phyloP scores from a whole-genome alignment of 2,329 filamentous ascomycete species.

The Neofusicoccum sp. region DNA sequence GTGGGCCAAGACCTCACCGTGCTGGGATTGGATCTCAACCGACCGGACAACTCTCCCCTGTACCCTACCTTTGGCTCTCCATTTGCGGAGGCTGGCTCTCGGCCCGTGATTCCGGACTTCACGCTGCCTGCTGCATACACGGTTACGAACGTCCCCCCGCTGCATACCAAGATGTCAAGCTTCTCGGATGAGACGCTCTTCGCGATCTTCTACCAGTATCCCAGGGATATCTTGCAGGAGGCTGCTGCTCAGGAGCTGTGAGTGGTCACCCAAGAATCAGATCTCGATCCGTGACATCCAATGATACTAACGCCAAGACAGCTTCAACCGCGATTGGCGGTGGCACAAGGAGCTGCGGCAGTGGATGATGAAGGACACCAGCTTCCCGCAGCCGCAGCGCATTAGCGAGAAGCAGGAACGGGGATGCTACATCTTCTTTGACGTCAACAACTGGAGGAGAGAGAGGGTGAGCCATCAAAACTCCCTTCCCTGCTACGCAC shows the following conservation, averaged over 20 bases:
- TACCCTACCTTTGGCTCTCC: constrained; percentile 66
- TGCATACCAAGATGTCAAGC: constrained; percentile 60
- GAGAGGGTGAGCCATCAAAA: constrained; percentile 46
- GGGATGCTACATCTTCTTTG: constrained; percentile 59
- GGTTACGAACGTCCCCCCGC: constrained; percentile 66
- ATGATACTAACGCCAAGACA: constrained; percentile 18
- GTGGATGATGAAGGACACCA: constrained; percentile 59
- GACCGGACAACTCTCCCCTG: constrained; percentile 60
- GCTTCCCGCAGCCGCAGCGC: constrained; percentile 46
- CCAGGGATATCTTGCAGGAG: constrained; percentile 67
- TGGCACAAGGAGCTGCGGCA: constrained; percentile 58
- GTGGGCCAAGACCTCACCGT: constrained; percentile 66
- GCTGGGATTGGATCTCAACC: constrained; percentile 65
- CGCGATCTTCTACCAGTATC: constrained; percentile 70
- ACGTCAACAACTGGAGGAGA: constrained; percentile 55
- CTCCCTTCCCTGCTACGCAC: background rate
- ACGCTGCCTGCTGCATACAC: constrained; percentile 65
- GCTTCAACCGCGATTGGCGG: constrained; percentile 53
- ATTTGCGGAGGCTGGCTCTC: constrained; percentile 61
- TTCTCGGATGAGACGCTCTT: constrained; percentile 68
- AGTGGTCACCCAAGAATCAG: constrained; percentile 21
- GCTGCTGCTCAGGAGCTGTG: constrained; percentile 64
- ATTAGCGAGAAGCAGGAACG: constrained; percentile 52
- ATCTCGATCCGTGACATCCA: background rate
- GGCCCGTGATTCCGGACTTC: constrained; percentile 64